Conservation (phyloP, 495 filamentous ascomycete species). For the Talaromyces thailandensis region DNA sequence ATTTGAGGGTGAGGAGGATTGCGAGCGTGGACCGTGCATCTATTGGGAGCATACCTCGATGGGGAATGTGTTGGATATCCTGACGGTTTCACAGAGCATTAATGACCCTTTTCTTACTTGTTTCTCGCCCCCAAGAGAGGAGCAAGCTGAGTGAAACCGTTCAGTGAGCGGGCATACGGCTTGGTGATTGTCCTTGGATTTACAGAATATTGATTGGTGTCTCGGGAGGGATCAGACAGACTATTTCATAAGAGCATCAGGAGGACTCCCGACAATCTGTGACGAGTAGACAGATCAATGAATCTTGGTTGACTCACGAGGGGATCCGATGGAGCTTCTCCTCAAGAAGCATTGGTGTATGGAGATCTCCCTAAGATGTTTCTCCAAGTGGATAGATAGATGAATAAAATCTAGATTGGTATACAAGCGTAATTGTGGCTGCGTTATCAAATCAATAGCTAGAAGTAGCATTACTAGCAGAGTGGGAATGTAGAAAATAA, state of each 20-base stretch:
- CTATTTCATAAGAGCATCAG: background rate
- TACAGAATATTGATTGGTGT: background rate
- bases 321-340: background rate
- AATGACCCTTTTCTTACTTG: background rate
- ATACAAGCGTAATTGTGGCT: background rate
- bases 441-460: background rate
- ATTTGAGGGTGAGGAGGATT: conserved; percentile 10
- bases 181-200: background rate
- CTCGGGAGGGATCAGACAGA: background rate
- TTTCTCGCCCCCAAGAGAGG: background rate
- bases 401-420: background rate
- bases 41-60: conserved; percentile 35
- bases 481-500: background rate
- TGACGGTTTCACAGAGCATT: background rate
- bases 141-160: background rate
- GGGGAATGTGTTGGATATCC: background rate
- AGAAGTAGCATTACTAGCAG: background rate
- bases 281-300: background rate
- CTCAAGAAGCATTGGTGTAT: background rate
- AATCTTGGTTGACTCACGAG: background rate
- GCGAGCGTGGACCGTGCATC: conserved; percentile 41
- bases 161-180: background rate
- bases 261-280: background rate
- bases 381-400: background rate
- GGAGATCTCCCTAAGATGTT: background rate